Evolutionary conservation across 371 early-diverging fungal species (phyloP).

Genomic region (Circinella minor): DNA sequence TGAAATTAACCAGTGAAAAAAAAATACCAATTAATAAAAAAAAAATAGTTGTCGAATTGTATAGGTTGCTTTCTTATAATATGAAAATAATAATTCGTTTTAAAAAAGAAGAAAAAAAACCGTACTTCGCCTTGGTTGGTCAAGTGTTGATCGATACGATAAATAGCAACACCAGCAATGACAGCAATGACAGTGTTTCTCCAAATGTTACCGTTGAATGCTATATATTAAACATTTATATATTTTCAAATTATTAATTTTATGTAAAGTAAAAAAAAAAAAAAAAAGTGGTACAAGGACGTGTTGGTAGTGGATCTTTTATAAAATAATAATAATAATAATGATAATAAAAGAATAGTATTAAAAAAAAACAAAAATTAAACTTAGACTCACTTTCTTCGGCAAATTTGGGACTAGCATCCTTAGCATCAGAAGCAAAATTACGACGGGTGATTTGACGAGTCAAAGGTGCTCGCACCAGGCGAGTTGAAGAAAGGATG

Average conservation of each 20-base stretch:
- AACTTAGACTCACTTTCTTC: slow-evolving; percentile 26
- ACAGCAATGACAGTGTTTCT: slow-evolving; percentile 44
- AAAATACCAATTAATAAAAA: background rate
- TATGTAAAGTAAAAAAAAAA: background rate
- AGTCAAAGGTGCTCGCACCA: slow-evolving; percentile 21
- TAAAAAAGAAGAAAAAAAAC: too few species aligned
- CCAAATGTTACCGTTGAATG: slow-evolving; percentile 45
- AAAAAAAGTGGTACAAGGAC: background rate
- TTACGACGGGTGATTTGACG: slow-evolving; percentile 19
- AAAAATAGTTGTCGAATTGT: background rate
- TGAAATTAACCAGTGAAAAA: too few species aligned
- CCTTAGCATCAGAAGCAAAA: slow-evolving; percentile 27
- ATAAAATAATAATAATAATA: background rate
- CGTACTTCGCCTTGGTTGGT: slow-evolving; percentile 30
- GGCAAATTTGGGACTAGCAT: slow-evolving; percentile 25
- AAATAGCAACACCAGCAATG: slow-evolving; percentile 48
- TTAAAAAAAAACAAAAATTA: too few species aligned
- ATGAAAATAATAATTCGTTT: background rate
- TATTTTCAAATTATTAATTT: too few species aligned
- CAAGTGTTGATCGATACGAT: slow-evolving; percentile 34
- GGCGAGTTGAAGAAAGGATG: slow-evolving; percentile 21
- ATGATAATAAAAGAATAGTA: too few species aligned
- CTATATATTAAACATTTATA: slow-evolving; percentile 17
- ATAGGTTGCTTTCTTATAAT: background rate
- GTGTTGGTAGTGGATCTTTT: background rate